These are phyloP conservation scores for Neurospora cerealis DNA, from an alignment of 495 filamentous ascomycete genomes.

Conservation along the genomic window DNA sequence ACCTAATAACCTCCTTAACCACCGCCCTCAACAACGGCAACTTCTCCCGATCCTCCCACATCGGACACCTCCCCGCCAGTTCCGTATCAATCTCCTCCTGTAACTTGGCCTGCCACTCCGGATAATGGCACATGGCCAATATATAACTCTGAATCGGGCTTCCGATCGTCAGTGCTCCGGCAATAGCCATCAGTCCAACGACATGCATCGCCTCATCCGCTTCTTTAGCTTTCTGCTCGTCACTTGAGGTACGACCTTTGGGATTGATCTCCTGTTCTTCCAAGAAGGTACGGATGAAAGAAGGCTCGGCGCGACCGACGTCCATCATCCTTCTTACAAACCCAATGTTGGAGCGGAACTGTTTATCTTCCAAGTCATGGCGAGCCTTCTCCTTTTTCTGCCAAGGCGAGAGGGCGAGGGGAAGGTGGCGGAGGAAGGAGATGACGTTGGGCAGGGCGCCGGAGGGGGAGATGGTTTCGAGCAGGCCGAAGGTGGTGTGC, in stretches of 20 bases:
- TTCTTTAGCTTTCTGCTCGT: conserved; percentile 8
- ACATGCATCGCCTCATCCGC: conserved; percentile 32
- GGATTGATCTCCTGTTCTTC: conserved; percentile 12
- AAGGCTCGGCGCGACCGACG: conserved; percentile 19
- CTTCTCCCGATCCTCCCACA: conserved; percentile 35
- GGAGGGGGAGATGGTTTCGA: conserved; percentile 47
- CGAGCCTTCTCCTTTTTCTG: conserved; percentile 36
- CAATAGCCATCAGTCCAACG: conserved; percentile 40
- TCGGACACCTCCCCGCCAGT: conserved; percentile 37
- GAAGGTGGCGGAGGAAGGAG: conserved; percentile 35
- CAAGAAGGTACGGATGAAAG: conserved; percentile 37
- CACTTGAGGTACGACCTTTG: conserved; percentile 5
- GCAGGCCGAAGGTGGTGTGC: conserved; percentile 45
- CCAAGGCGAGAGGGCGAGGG: conserved; percentile 37
- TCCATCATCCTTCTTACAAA: conserved; percentile 26
- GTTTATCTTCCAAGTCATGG: conserved; percentile 27
- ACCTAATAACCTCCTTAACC: conserved; percentile 52
- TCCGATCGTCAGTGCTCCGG: conserved; percentile 37
- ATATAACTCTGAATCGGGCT: conserved; percentile 47
- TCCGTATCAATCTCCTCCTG: conserved; percentile 46
- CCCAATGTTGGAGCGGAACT: conserved; percentile 30
- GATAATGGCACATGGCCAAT: conserved; percentile 50
- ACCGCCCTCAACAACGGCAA: conserved; percentile 43
- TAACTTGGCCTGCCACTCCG: conserved; percentile 41
- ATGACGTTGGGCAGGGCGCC: conserved; percentile 45